Base-by-base conservation (phyloP, 345 rosid genomes). In the Gossypium stocksii region DNA sequence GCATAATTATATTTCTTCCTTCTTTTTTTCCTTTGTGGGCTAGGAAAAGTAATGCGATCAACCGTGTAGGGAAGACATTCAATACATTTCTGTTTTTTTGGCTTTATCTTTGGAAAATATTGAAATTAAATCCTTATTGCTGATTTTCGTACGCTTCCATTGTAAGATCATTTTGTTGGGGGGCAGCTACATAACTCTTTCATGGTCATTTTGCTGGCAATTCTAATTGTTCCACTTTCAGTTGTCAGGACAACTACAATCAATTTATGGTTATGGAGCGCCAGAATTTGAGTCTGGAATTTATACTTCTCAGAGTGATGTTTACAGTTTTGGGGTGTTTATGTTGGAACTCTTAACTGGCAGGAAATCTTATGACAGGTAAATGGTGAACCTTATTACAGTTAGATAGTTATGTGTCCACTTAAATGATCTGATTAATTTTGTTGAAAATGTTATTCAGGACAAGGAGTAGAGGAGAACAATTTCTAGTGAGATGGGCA, bases 311-410 rank as follows among this genome's bases (percentile, higher is more conserved):
- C 88, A 86, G 79, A 93, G 99, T 82, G 99, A 96, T 80, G 93
- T 93, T 64, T 96, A 83, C 81, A 93, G 99, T 85, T 96, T 96
- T 81, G 99, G 99, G 9, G 98, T 91, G 60, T 97, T 93, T 70
- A 96, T 96, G 99, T 73, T 96, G 63, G 99, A 96, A 81, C 93
- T 96, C 80, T 85, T 96, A 84, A 96, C 98, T 1, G 99, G 97
- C 76, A 86, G 97, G 65, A 89, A 86, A 82, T 90, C 97, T 74
- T 48, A 89, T 76, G 99, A 96, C 82, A 90, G 86, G 99, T 96
- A 83, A 78, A 20, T 41, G 53, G 34, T 43, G 64, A 66, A 70
- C 38, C 45, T 70, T 43, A 38, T 17, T 62, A 13, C 25, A 23
- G 58, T 70, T 58, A 68, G 41, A 34, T 46, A 15, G 69, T 27